Evolutionary conservation across 495 filamentous ascomycete genomes (phyloP), one percentile per base, ranked within the genome.

Genomic region (Wilcoxina mikolae): DNA sequence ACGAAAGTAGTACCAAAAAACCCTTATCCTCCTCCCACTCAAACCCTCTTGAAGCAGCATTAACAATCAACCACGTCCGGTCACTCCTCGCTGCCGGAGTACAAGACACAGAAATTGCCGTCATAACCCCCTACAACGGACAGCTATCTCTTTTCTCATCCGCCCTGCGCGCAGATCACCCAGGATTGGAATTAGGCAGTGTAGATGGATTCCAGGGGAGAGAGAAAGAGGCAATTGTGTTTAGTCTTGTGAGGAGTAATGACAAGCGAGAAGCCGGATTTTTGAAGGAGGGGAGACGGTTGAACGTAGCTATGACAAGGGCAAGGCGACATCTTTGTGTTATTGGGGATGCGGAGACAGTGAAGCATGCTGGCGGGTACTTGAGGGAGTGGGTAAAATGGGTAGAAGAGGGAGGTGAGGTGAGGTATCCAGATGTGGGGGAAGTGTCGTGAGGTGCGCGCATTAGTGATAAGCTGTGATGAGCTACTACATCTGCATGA

Each of bases 271-370:
- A 95, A 68, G 87, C 94, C 10, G 91, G 91, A 12, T 98, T 99
- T 65, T 70, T 99, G 47, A 85, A 78, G n/a, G 91, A 99, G 71
- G 90, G 87, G 70, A 73, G 91, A 48, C 75, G 91, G 47, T 67
- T 96, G 56, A 99, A 99, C 68, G 91, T 96, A 50, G 91, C 91
- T 11, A 94, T 96, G 87, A 96, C 91, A 38, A 77, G 91, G 41
- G 85, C 91, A 7, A 89, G 85, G 68, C 76, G 91, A 45, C 90
- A 89, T 64, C 73, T 98, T 10, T 89, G 85, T 55, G 78, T 96
- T 33, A 83, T 95, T 57, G 91, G 90, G 11, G 90, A 96, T 65
- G 87, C 84, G 35, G 91, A 95, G 67, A 96, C 89, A 7, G 56
- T 67, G n/a, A 56, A 58, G 20, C 23, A 49, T 12, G 56, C 26